Base-by-base conservation (phyloP, 2,329 filamentous ascomycete genomes). In the Hortaea sp. region DNA sequence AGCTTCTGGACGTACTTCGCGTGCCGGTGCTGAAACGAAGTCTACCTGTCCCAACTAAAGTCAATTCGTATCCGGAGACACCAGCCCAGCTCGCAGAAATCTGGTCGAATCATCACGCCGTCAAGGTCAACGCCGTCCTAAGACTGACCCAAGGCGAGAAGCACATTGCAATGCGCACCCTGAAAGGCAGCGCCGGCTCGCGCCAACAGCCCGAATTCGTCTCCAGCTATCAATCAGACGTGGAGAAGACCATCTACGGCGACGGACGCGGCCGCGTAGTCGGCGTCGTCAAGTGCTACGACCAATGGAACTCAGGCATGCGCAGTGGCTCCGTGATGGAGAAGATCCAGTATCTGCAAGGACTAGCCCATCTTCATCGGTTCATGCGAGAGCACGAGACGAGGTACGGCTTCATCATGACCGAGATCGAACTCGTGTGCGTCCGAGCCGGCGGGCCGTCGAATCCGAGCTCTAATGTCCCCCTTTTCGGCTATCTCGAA, bases 291-390 rank as follows among this genome's bases (percentile, higher is more conserved):
- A 90, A 90, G 68, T 84, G 81, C 63, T 95, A 90, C 62, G 85
- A 94, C 66, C 83, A 86, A 58, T 95, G 94, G 85, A 95, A 95
- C 73, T 92, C 88, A 1, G 86, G 85, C 52, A 94, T 95, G 86
- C 85, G 88, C 49, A 80, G 82, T 49, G 87, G 94, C 65, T 81
- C 82, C 39, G 87, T 89, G 53, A 78, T 88, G 65, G 85, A 88
- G 68, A 84, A 85, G 48, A 86, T 95, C 48, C 82, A 90, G 67
- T 95, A 95, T 70, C 82, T 95, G 13, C 82, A 85, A 43, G 87
- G 87, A 1, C 79, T 97, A 5, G 77, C 88, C 0, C 87, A 94
- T 57, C 73, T 95, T 39, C 90, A 97, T 67, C 79, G 86, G 62
- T 82, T 83, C 61, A 95, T 95, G 88, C 88, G 90, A 65, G 88